Evolutionary conservation across 768 basidiomycete genomes (phyloP), one percentile per base, ranked within the genome.

Genomic region (Saitozyma sp.): DNA sequence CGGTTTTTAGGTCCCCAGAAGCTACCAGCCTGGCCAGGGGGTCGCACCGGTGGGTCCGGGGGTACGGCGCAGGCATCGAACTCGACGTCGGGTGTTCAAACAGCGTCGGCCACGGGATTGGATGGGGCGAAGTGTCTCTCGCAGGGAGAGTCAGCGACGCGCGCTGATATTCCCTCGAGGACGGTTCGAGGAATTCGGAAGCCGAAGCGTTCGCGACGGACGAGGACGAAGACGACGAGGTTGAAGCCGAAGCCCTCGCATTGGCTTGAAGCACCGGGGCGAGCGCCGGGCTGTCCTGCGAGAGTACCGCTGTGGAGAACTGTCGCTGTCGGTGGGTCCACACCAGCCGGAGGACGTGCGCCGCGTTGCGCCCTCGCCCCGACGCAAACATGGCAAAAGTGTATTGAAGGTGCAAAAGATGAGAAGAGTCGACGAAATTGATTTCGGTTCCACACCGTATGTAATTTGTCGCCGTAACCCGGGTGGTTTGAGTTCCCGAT

Each of bases 31-130:
- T 59, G 11, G 59, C 68, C 6, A 75, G 57, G 6, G 63, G 46
- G 49, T 75, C 70, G 49, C 73, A 71, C 42, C 62, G 51, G 50
- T 58, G 56, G 20, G 53, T 8, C 50, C 61, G 63, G 13, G 29
- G 29, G 29, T 29, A 5, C 29, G 29, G 29, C 29, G 29, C 29
- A 29, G 29, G 29, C 11, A 17, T 13, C n/a, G 45, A 46, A 46
- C 45, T 11, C 11, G 45, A 11, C 45, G 45, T 46, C n/a, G 11
- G 13, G 45, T 46, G 45, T 17, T 11, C 11, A 45, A 70, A 73
- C 3, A 74, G n/a, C 7, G 66, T 71, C 10, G 73, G 70, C 73
- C 73, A 75, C n/a, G 66, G 66, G 19, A 73, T 65, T 9, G 73
- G 65, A 42, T 61, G 62, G 6, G 55, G 50, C 29, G 57, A 17